Evolutionary conservation across 2,329 filamentous ascomycete genomes (phyloP), one percentile per base, ranked within the genome.

Genomic region (Dothideomycetes sp.): DNA sequence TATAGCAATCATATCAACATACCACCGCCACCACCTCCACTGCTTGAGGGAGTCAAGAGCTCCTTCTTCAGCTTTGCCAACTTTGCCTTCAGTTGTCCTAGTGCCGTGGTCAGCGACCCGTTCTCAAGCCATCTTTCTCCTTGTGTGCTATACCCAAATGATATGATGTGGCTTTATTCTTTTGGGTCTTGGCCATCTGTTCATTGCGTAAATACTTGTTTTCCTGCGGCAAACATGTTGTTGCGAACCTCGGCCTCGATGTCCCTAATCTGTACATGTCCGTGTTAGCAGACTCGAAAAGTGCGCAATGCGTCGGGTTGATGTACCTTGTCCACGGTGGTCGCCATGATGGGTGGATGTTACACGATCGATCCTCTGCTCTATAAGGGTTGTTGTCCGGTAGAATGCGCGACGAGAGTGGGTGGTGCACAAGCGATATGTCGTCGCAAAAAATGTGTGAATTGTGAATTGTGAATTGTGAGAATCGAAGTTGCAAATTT

Each of bases 11-110:
- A 35, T 7, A 22, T 19, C 20, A 24, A 27, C 46, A 49, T 46
- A 60, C 84, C 85, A 48, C 79, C 87, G 43, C 84, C 88, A 42
- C 89, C 88, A 43, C 88, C 86, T 35, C 88, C 84, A 35, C 84
- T 73, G 28, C 78, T 73, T 15, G 74, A 71, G 6, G 91, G 91
- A 29, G 85, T 94, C 51, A 98, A 74, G 35, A 98, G 78, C 66
- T 98, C 91, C 60, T 86, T 80, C 74, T 95, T 96, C 57, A 98
- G 74, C 70, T 98, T 98, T 33, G 91, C 89, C 58, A 98, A 78
- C 68, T 98, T 98, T 51, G 91, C 91, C 69, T 98, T 98, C 53
- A 98, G 71, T 68, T 96, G 89, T 57, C 76, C 74, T 75, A 49
- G 15, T 13, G 28, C 7, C 15, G 15, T 2, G 11, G 28, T 40